A percentile compares a stretch with the other conserved stretches of the same genome.
Conservation (phyloP, 208 protist genomes). For the Naegleria gruberi region DNA sequence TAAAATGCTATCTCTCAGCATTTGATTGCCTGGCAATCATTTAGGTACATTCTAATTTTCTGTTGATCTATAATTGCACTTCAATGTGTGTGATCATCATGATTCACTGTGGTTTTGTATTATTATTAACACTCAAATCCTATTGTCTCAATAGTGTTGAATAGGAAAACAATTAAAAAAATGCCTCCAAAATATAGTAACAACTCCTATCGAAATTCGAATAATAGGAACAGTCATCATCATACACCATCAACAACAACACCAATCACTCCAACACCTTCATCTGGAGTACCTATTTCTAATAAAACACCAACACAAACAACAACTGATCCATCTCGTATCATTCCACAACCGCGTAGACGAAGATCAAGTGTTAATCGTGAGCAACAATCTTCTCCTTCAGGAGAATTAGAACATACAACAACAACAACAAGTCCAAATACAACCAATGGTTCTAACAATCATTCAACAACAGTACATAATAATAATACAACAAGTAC, state of each 20-base stretch:
- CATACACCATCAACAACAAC: not conserved
- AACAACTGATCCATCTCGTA: not conserved
- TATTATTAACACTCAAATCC: no score
- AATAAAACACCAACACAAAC: not conserved
- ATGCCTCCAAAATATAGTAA: not conserved
- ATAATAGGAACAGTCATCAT: not conserved
- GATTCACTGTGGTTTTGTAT: no score
- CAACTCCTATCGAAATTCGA: not conserved
- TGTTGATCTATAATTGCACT: no score
- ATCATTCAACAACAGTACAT: not conserved
- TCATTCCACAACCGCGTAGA: not conserved
- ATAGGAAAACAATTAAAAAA: not conserved
- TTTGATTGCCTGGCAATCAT: no score
- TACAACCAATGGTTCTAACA: not conserved
- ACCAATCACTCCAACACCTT: not conserved
- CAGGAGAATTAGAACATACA: not conserved
- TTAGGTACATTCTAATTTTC: no score
- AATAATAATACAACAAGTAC: not conserved
- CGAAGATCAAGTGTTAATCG: not conserved
- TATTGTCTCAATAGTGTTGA: no score
- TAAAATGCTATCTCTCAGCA: no score
- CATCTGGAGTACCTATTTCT: not conserved
- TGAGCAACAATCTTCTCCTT: not conserved
- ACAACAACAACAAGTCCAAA: not conserved
- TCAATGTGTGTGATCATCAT: no score